phyloP scores from a whole-genome alignment of 2,329 filamentous ascomycete species.

The Pseudonectria foliicola region DNA sequence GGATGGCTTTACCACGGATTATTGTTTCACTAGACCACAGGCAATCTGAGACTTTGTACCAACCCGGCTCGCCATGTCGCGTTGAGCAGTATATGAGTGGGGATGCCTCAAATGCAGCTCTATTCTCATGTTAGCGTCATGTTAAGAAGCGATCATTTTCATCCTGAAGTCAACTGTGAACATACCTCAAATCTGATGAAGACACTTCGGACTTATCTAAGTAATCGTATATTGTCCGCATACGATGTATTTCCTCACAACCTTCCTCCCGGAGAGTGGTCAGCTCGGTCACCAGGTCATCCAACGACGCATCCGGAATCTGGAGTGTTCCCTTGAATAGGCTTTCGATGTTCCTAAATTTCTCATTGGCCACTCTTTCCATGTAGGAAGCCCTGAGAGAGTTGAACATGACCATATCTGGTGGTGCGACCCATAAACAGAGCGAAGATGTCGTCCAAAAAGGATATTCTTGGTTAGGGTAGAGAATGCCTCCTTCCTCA shows the following conservation, averaged over 20 bases:
- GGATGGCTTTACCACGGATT: constrained; percentile 7
- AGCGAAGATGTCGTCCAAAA: background rate
- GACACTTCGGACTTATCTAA: background rate
- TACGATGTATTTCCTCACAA: background rate
- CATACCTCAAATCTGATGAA: constrained; percentile 1
- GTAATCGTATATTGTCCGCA: constrained; percentile 4
- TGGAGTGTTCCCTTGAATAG: constrained; percentile 3
- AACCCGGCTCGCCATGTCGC: background rate
- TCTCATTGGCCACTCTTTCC: constrained; percentile 1
- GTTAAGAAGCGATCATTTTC: constrained; percentile 1
- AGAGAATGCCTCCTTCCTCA: background rate
- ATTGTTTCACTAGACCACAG: constrained; percentile 10
- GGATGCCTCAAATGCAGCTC: constrained; percentile 5
- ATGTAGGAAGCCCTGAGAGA: constrained; percentile 2
- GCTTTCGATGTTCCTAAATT: constrained; percentile 2
- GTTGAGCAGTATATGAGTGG: constrained; percentile 3
- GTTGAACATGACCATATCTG: background rate
- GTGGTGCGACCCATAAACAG: constrained; percentile 10
- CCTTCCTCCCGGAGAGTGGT: accelerated
- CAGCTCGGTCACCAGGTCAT: constrained; percentile 3
- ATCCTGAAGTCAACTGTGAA: background rate
- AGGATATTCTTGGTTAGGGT: background rate
- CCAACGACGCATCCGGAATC: background rate
- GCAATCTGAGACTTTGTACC: constrained; percentile 10
- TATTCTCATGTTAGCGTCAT: constrained; percentile 1